Percentiles rank a stretch among this genome's conserved stretches.
phyloP scores from a whole-genome alignment of 2,329 filamentous ascomycete species.

The Monilinia vaccinii-corymbosi region DNA sequence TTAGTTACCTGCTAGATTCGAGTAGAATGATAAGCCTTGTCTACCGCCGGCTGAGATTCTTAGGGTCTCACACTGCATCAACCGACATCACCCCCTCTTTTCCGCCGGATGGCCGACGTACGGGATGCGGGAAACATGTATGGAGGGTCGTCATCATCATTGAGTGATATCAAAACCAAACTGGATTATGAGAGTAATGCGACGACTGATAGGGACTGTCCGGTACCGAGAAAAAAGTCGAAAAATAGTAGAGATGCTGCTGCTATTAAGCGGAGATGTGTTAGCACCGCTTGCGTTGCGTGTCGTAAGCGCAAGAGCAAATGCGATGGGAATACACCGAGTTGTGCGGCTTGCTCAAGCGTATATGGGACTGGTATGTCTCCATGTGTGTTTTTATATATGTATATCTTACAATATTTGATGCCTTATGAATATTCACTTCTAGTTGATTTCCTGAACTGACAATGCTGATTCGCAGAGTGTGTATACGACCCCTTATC shows the following conservation, averaged over 20 bases:
- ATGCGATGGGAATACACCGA: slow-evolving; percentile 86
- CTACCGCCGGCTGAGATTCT: background rate
- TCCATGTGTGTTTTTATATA: background rate
- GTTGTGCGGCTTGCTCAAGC: slow-evolving; percentile 90
- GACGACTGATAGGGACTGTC: background rate
- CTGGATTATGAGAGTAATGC: background rate
- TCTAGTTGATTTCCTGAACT: background rate
- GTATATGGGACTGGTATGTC: slow-evolving; percentile 63
- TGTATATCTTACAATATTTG: background rate
- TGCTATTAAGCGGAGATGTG: slow-evolving; percentile 58
- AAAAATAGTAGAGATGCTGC: slow-evolving; percentile 26
- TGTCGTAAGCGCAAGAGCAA: slow-evolving; percentile 74
- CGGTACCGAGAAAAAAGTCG: slow-evolving; percentile 25
- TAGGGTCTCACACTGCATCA: background rate
- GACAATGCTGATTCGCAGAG: slow-evolving; percentile 33
- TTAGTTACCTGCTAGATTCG: too few species aligned
- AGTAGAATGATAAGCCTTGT: slow-evolving; percentile 1
- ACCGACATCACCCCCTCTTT: background rate
- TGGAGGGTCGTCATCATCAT: background rate
- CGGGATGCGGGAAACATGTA: slow-evolving; percentile 1
- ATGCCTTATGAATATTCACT: background rate
- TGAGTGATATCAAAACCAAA: slow-evolving; percentile 2
- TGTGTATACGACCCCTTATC: slow-evolving; percentile 95
- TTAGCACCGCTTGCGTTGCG: slow-evolving; percentile 77
- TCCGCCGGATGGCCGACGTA: slow-evolving; percentile 8